Evolutionary conservation across 768 basidiomycete species (phyloP), one percentile per base, ranked within the genome.

Genomic region (Tulasnella sp.): DNA sequence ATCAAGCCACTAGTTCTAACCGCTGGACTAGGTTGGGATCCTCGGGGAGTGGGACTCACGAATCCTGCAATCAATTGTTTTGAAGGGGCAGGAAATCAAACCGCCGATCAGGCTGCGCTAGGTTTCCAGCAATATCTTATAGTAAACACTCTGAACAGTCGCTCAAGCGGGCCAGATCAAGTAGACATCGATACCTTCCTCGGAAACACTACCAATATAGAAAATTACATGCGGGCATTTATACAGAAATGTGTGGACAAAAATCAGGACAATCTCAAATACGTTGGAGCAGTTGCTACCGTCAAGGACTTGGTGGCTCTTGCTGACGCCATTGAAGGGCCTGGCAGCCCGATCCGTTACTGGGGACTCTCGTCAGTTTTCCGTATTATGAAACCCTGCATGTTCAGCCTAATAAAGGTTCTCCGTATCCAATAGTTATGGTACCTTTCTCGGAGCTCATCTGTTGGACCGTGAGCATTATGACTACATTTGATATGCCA

Each of bases 11-110:
- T n/a, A n/a, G n/a, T n/a, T n/a, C n/a, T n/a, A n/a, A n/a, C n/a
- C n/a, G n/a, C n/a, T n/a, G n/a, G n/a, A n/a, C n/a, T n/a, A 40
- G 39, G 19, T 6, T 40, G 39, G 39, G 39, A 40, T 40, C 39
- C 39, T 40, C 39, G 39, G 10, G 39, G 39, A 6, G n/a, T 40
- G 10, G 39, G 5, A 6, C 27, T 40, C 39, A 20, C 39, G 19
- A 20, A 16, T 10, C 5, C 39, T 6, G 10, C n/a, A 10, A 40
- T 40, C 39, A 25, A 40, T 5, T 40, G 39, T 40, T 40, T 40
- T n/a, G 39, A 40, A 16, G 5, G 5, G 10, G n/a, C 39, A 20
- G 39, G 39, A 40, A 25, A 5, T 5, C 27, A 12, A 12, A 25
- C 27, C 6, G 39, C 39, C n/a, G 27, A 40, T n/a, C 39, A 20